Evolutionary conservation across 140 eudicot species (phyloP), one percentile per base, ranked within the genome.

Genomic region (Oenanthe javanica): DNA sequence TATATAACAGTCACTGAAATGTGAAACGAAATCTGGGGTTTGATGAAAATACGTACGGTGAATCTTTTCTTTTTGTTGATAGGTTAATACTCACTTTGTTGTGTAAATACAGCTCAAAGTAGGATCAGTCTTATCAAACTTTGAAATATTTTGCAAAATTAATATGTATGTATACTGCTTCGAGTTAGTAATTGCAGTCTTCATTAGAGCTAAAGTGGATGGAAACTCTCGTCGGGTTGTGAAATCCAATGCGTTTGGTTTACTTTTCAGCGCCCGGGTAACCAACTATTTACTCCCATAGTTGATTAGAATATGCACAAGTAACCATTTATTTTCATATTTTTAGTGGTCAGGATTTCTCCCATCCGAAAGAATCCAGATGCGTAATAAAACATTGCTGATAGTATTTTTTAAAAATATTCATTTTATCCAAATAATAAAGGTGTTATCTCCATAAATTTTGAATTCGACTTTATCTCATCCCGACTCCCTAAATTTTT

Each of bases 71-170:
- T 61, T 61, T n/a, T 61, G 69, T 2, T 61, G 3, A n/a, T 61
- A n/a, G 15, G 69, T 9, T 61, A 61, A 61, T 61, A n/a, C 69
- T 9, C 38, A 1, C 36, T n/a, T 36, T 23, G 12, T 61, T 23
- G 14, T n/a, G 27, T 61, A 61, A 61, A n/a, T n/a, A 61, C 23
- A 61, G 23, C 36, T 61, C 23, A 7, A 8, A 61, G 69, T 61
- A 61, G n/a, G 69, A 61, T 61, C 69, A 61, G 69, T 61, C 69
- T 61, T 61, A n/a, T 61, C 69, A 61, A 61, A n/a, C 69, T 61
- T 36, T 61, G 36, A 0, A n/a, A 23, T 1, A 19, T 61, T n/a
- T 61, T n/a, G 36, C 36, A n/a, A n/a, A 61, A n/a, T 57, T 57
- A 7, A 23, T n/a, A 36, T 55, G 19, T 19, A 54, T 0, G 21